phyloP scores from a whole-genome alignment of 2,329 filamentous ascomycete genomes.

The Talaromyces sp. region DNA sequence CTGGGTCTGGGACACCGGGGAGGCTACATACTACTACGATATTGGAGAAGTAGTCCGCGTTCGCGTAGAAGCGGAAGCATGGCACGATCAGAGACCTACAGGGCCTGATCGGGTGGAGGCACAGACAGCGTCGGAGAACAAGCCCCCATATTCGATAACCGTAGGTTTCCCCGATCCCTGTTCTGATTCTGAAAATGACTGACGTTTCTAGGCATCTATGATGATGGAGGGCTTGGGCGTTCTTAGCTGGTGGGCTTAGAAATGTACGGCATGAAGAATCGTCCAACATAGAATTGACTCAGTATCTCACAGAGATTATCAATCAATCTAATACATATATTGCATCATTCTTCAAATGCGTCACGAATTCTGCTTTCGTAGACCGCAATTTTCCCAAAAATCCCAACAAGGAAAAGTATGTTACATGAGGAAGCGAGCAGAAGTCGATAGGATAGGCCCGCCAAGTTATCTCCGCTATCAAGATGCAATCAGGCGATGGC shows the following conservation, averaged over 20 bases:
- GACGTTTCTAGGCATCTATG: constrained; percentile 39
- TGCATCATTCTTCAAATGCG: neutral
- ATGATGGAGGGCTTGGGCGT: constrained; percentile 43
- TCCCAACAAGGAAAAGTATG: neutral
- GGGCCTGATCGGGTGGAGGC: constrained; percentile 59
- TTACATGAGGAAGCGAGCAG: neutral
- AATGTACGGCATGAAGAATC: neutral
- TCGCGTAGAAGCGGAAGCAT: constrained; percentile 78
- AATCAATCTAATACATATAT: neutral
- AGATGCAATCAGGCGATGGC: neutral
- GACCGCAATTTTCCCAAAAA: neutral
- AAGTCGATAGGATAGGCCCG: neutral
- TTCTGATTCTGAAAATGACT: neutral
- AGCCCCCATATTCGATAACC: constrained; percentile 49
- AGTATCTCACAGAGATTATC: neutral
- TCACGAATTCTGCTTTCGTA: neutral
- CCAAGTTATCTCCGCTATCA: neutral
- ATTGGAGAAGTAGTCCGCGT: constrained; percentile 84
- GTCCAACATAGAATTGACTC: neutral
- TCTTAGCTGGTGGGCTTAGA: constrained; percentile 41
- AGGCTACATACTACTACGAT: constrained; percentile 74
- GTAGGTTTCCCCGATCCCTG: constrained; percentile 24
- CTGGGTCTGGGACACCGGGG: constrained; percentile 77
- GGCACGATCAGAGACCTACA: constrained; percentile 79
- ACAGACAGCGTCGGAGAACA: constrained; percentile 51